Evolutionary conservation across 495 filamentous ascomycete genomes (phyloP), one percentile per base, ranked within the genome.

Genomic region (Penicillium bovifimosum): DNA sequence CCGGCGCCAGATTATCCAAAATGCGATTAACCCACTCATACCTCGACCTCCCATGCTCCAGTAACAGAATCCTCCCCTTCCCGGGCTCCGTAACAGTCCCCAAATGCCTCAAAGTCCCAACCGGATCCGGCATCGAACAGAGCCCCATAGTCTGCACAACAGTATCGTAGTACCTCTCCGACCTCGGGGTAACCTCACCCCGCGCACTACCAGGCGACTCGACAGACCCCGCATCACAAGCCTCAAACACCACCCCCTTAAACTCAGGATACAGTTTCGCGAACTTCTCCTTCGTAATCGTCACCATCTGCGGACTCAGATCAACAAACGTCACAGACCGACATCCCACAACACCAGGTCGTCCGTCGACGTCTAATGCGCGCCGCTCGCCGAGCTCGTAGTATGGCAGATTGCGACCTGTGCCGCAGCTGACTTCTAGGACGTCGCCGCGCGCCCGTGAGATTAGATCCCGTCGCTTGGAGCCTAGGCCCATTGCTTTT

Each of bases 71-170:
- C 39, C 80, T 79, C 2, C 91, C 91, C 44, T 74, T 74, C 13
- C 45, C 45, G 45, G 69, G 76, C 58, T 78, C 72, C 24, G 71
- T 69, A 45, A 75, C 64, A 18, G 56, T 40, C 2, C 68, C 71
- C 24, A 77, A 46, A 68, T 76, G 74, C 29, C 75, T 68, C 46
- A 97, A 72, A 41, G 93, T 76, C 9, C 66, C 73, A 13, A 80
- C 80, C 11, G 92, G 95, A 56, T 87, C 82, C 5, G 76, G 72
- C 39, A 91, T 91, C 42, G 87, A 92, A 73, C 93, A 98, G 5
- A 97, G 71, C 1, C 91, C 91, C 82, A 97, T 95, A 11, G 90
- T 95, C 67, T 96, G 90, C 41, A 98, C 64, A 31, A 96, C 75
- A 2, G 88, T 96, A 70, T 96, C 90, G 68, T 87, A 98, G 29